phyloP scores from a whole-genome alignment of 257 asterid genomes.

The Ophiorrhiza pumila region DNA sequence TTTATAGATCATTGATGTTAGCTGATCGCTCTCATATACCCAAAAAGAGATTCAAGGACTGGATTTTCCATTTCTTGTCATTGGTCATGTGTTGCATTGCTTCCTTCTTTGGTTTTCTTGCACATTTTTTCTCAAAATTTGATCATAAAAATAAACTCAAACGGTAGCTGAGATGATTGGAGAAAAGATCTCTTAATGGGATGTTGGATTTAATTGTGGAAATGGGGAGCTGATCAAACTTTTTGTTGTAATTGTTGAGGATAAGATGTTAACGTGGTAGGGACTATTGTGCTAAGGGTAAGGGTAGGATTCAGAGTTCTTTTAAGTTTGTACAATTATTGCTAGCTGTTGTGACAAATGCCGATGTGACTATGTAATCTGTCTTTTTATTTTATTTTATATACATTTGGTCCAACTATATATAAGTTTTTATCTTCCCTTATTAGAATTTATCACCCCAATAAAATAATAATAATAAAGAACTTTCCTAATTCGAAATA shows the following conservation, averaged over 20 bases:
- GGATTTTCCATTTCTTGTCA: slow-evolving; percentile 17
- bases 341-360: not conserved
- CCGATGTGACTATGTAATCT: not conserved
- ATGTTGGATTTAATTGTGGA: too few species aligned
- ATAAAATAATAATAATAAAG: too few species aligned
- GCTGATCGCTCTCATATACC: slow-evolving; percentile 61
- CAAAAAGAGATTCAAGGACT: slow-evolving; percentile 40
- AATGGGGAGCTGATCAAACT: too few species aligned
- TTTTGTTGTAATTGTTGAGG: not conserved
- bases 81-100: slow-evolving; percentile 54
- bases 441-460: too few species aligned
- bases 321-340: not conserved
- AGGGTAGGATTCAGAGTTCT: not conserved
- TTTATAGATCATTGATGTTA: slow-evolving; percentile 50
- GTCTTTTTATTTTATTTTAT: too few species aligned
- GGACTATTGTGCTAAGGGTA: not conserved
- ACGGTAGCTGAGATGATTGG: not conserved
- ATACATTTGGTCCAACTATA: too few species aligned
- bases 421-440: too few species aligned
- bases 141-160: slow-evolving; percentile 34
- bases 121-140: slow-evolving; percentile 46
- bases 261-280: slow-evolving; percentile 10
- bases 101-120: slow-evolving; percentile 44
- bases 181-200: too few species aligned
- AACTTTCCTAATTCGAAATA: too few species aligned